Base-by-base conservation (phyloP, 306 rosid species). In the Cicer cuneatum region DNA sequence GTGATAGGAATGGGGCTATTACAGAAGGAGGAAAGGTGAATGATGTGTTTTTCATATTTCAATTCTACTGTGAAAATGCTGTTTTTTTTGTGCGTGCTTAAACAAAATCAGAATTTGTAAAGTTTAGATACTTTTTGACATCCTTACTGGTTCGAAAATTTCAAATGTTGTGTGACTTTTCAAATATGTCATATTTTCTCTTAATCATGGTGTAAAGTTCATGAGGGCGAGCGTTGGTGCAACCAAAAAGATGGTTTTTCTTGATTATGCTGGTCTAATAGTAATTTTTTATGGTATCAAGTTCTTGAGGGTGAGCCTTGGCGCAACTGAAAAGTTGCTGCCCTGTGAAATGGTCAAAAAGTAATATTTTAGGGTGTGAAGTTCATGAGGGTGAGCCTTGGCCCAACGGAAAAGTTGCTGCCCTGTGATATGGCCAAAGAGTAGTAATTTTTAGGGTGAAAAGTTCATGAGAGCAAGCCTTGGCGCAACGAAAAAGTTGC, bases 21-120 rank as follows among this genome's bases (percentile, higher is more conserved):
- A 84, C 87, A 14, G 97, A 94, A 80, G 99, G 99, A 48, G 90
- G 99, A 81, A 86, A 90, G 97, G 99, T 94, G 66, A 83, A 51
- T 73, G 14, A 43, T 16, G 66, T 68, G 10, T 60, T 71, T 61
- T 75, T 46, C 10, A 38, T 67, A 46, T 52, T 46, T 39, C 12
- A 39, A 69, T 45, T 21, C 68, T 74, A 58, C 72, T 16, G 29
- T 66, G 73, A 24, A 77, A 77, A 18, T 60, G 39, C 16, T 24
- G 10, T 59, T 58, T 10, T 51, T 53, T 54, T 11, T 15, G 16
- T 10, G 9, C 15, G 16, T 60, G 41, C 37, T 16, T 45, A 1
- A 45, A 42, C 33, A 51, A 47, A 61, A 53, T 61, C 18, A 11
- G 13, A 75, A 45, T 47, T 1, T 10, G 54, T 35, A 39, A 81